These are phyloP conservation scores for Ensete ventricosum DNA, from an alignment of 176 grass and related monocot species.

Conservation along the genomic window DNA sequence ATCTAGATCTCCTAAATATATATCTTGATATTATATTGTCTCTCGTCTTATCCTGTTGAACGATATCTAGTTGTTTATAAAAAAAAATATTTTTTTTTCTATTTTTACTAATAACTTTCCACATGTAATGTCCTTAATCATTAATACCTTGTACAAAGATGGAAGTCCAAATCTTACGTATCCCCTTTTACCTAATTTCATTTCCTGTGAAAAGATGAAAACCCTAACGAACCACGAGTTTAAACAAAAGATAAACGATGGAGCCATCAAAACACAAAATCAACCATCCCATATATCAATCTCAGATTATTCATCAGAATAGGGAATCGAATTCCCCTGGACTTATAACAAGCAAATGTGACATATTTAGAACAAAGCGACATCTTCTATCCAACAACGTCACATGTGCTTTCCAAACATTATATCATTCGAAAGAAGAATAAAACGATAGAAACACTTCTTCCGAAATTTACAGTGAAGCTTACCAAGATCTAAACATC, in stretches of 20 bases:
- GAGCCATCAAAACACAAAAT: neutral
- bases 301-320: neutral
- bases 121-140: neutral
- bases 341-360: neutral
- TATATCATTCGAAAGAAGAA: neutral
- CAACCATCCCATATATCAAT: neutral
- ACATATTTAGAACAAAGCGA: neutral
- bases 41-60: too few relatives aligned
- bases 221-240: neutral
- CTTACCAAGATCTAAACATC: neutral
- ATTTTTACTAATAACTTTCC: too few relatives aligned
- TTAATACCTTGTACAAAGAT: neutral
- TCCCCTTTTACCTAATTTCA: neutral
- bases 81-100: too few relatives aligned
- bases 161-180: neutral
- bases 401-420: neutral
- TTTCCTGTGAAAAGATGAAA: neutral
- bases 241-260: neutral
- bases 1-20: too few relatives aligned
- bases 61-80: too few relatives aligned
- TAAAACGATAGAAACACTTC: neutral
- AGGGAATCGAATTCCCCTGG: neutral
- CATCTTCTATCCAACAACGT: neutral
- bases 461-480: neutral
- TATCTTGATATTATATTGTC: too few relatives aligned